Conservation (phyloP, 192 early-diverging fungal genomes). For the Phlyctochytrium bullatum region DNA sequence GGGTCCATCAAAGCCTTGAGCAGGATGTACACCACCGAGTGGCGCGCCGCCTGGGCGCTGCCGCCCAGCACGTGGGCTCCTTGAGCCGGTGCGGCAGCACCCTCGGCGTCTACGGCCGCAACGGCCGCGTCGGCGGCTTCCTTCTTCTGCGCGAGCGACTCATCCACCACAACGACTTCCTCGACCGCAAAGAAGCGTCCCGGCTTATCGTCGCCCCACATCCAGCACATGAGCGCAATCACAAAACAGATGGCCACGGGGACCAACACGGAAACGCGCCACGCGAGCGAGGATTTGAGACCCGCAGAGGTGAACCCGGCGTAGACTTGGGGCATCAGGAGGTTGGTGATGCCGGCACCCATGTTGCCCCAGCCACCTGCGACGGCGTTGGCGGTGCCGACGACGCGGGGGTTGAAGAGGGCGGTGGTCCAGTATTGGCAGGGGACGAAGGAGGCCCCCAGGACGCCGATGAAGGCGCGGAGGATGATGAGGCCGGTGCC, state of each 20-base stretch:
- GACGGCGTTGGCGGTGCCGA: slow-evolving; percentile 67
- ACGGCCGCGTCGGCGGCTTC: neutral
- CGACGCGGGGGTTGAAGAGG: slow-evolving; percentile 53
- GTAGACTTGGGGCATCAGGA: slow-evolving; percentile 58
- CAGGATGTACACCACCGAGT: neutral
- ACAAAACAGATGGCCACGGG: slow-evolving; percentile 26
- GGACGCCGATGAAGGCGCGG: slow-evolving; percentile 58
- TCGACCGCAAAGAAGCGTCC: no score
- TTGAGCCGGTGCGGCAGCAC: neutral
- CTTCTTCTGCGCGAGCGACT: neutral
- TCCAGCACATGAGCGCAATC: slow-evolving; percentile 10
- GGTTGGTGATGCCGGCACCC: slow-evolving; percentile 58
- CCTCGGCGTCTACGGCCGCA: neutral
- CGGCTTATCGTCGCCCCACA: slow-evolving; percentile 9
- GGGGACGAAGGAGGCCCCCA: slow-evolving; percentile 67
- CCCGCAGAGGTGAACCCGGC: slow-evolving; percentile 24
- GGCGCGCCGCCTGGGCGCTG: no score
- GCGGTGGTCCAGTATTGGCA: slow-evolving; percentile 69
- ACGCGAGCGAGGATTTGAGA: slow-evolving; percentile 37
- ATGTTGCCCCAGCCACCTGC: slow-evolving; percentile 70
- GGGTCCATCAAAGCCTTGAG: slow-evolving; percentile 20
- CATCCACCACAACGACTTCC: neutral
- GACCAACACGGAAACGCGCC: slow-evolving; percentile 40
- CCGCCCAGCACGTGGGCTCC: neutral
- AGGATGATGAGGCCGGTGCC: slow-evolving; percentile 43